Conservation (phyloP, 768 basidiomycete genomes). For the Mycena olivaceomarginata region DNA sequence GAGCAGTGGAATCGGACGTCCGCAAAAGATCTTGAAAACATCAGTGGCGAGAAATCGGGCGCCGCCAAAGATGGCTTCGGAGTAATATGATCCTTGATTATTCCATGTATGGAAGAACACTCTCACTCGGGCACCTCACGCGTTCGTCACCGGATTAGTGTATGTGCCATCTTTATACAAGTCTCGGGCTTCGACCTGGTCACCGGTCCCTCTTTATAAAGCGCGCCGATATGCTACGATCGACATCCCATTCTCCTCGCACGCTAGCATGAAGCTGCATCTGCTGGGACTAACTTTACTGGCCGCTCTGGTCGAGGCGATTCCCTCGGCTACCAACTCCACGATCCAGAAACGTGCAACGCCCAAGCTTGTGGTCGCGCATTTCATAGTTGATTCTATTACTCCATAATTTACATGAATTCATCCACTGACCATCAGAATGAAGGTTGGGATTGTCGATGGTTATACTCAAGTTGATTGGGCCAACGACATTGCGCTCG, state of each 20-base stretch:
- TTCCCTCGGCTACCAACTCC: conserved; percentile 15
- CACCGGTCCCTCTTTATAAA: conserved; percentile 5
- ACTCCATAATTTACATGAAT: neutral
- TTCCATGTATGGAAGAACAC: neutral
- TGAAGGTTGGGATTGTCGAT: conserved; percentile 11
- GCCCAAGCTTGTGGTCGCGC: conserved; percentile 7
- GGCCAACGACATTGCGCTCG: conserved; percentile 32
- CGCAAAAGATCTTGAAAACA: neutral
- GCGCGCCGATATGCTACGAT: neutral
- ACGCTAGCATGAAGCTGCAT: conserved; percentile 12
- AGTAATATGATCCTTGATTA: neutral
- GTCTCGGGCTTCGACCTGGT: neutral
- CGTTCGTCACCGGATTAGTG: neutral
- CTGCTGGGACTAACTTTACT: conserved; percentile 6
- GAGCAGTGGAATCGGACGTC: neutral
- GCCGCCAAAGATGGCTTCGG: neutral
- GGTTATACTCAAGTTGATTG: conserved; percentile 11
- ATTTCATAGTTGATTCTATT: conserved; percentile 8
- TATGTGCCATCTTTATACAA: neutral
- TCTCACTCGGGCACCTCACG: neutral
- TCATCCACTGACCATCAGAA: neutral
- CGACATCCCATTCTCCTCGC: neutral
- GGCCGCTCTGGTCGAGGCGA: conserved; percentile 9
- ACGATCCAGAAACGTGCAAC: conserved; percentile 14
- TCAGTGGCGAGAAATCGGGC: neutral